Base-by-base conservation (phyloP, 768 basidiomycete genomes). In the Leccinum longicurvipes region DNA sequence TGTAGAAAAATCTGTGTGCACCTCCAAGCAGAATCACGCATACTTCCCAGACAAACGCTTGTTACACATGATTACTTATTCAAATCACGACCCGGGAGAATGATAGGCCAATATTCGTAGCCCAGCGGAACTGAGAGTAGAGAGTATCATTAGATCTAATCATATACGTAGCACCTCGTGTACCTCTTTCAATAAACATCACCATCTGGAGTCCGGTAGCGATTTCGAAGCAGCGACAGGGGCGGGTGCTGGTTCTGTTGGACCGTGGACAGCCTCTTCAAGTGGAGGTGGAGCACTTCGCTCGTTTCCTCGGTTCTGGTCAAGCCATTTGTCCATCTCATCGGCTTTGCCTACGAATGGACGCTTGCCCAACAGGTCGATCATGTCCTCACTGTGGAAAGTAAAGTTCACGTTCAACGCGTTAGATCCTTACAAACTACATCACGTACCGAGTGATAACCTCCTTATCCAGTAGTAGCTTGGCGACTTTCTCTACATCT, bases 271-370 rank as follows among this genome's bases (percentile, higher is more conserved):
- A 51, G 71, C 65, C 51, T 75, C 73, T 67, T 87, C 85, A 11
- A 85, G 71, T 3, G 86, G 85, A 36, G 86, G 82, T 21, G 84
- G 83, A n/a, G 84, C 82, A 61, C 82, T 83, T 48, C 79, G 78
- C 63, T 82, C 82, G 34, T 64, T 65, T 39, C 79, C 80, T 34
- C 79, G 80, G 67, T 92, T 82, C 67, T 88, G 82, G 65, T 96
- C 93, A n/a, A 96, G 80, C 89, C 93, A 96, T 69, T 89, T 91
- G 75, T 97, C 94, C 95, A 98, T 97, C 61, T 96, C 93, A 68
- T 96, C 93, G 24, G 82, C 77, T 55, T 82, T 81, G 60, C 83
- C 83, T n/a, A 68, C 73, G 64, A 93, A 93, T 24, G 91, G 91
- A 50, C 91, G 84, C 67, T 87, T 89, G 49, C 92, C 91, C 39